Conservation (phyloP, 2,329 filamentous ascomycete species). For the Colletotrichum musicola region DNA sequence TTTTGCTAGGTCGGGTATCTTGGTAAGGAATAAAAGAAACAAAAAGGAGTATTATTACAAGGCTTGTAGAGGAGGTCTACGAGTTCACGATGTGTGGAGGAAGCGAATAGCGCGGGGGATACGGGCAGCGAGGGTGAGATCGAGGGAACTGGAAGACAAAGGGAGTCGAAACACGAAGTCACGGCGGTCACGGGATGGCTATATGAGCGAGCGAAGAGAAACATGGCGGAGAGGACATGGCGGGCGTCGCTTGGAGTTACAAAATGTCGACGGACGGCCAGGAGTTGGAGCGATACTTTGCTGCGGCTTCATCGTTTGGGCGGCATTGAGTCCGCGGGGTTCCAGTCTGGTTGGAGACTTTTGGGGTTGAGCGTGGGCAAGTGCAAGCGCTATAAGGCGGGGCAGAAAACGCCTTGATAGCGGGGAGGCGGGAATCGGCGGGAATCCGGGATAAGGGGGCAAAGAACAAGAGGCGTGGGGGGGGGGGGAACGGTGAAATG, state of each 20-base stretch:
- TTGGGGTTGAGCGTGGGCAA: conserved; percentile 4
- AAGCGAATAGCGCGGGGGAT: neutral
- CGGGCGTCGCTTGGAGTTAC: conserved; percentile 32
- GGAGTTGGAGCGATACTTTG: conserved; percentile 2
- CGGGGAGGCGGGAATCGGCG: conserved; percentile 12
- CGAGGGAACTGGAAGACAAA: neutral
- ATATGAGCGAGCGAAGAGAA: conserved; percentile 14
- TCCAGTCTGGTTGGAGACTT: neutral
- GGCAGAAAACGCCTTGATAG: conserved; percentile 1
- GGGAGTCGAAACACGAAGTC: neutral
- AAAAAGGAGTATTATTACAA: conserved; percentile 1
- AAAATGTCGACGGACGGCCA: conserved; percentile 2
- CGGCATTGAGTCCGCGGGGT: conserved; percentile 27
- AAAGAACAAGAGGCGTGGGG: neutral
- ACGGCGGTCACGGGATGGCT: conserved; percentile 21
- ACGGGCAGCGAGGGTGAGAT: neutral
- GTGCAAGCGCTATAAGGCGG: conserved; percentile 34
- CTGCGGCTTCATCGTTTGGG: conserved; percentile 21
- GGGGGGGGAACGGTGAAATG: no score
- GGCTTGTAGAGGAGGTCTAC: neutral
- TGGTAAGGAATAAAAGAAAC: neutral
- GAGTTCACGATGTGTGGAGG: neutral
- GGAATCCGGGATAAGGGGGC: neutral
- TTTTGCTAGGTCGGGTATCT: conserved; percentile 1
- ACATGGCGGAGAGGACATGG: neutral